Evolutionary conservation across 2,329 filamentous ascomycete genomes (phyloP), one percentile per base, ranked within the genome.

Genomic region (Gnomoniopsis sp.): DNA sequence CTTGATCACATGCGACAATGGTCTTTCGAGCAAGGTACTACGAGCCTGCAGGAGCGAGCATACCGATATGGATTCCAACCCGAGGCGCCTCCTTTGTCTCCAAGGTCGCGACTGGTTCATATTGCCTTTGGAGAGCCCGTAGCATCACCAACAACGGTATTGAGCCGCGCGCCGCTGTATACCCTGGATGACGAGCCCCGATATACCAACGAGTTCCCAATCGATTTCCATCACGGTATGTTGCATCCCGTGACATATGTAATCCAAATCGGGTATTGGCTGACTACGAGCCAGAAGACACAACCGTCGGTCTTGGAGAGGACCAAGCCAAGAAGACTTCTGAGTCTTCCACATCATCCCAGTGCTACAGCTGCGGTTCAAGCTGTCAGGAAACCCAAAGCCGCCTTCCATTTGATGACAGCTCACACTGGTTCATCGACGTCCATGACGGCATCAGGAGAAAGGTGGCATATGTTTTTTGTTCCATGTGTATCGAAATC

Each of bases 401-500:
- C 19, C 34, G 19, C n/a, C 53, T 43, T 6, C 59, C 52, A 8
- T 14, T 34, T 3, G 52, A 49, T 14, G 59, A 59, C 12, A 58
- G 55, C 36, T 38, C 48, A 3, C 59, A 61, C 33, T 61, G 52
- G 55, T 61, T 61, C 11, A 30, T 61, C 7, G 59, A 61, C 21
- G 47, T 61, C 0, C 52, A 61, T 30, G 59, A 61, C 21, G 59
- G 59, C 1, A 23, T 49, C 3, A 36, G 33, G 3, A 43, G 52
- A 4, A 61, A 61, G 15, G 47, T 55, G 52, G 59, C 59, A 2
- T 61, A 58, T 14, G n/a, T 61, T 2, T 55, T 61, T 21, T 61
- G 59, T n/a, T 59, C 55, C 55, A 53, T 23, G 22, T 61, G 55
- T 7, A 48, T 61, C 12, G 51, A 22, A 8, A 14, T 43, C 17